Evolutionary conservation across 805 yeast species (phyloP).

Genomic region (Tetrapisispora fleetii): DNA sequence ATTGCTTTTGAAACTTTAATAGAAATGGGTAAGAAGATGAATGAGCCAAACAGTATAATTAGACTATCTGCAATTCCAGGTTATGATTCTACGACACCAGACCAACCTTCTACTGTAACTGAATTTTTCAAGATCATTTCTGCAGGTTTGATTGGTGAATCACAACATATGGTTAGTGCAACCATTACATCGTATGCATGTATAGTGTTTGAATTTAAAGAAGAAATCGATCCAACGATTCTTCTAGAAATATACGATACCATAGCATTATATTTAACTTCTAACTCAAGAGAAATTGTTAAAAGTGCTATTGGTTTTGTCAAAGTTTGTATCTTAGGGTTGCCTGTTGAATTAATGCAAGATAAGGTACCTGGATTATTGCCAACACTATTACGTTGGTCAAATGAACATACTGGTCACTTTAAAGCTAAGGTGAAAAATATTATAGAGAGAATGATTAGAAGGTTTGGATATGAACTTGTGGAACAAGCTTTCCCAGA

Average conservation of each 20-base stretch:
- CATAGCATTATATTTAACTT: slow-evolving; percentile 80
- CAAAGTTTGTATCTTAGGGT: slow-evolving; percentile 73
- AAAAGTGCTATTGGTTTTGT: slow-evolving; percentile 91
- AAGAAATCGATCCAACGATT: slow-evolving; percentile 46
- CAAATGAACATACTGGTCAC: slow-evolving; percentile 92
- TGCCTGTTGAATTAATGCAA: slow-evolving; percentile 69
- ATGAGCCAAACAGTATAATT: slow-evolving; percentile 54
- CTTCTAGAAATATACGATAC: slow-evolving; percentile 73
- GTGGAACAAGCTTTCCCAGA: slow-evolving; percentile 82
- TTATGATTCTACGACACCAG: slow-evolving; percentile 52
- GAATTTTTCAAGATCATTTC: slow-evolving; percentile 88
- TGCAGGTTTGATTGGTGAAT: slow-evolving; percentile 91
- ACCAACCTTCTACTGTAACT: slow-evolving; percentile 52
- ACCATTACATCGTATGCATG: slow-evolving; percentile 84
- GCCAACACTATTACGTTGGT: slow-evolving; percentile 75
- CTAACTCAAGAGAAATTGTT: slow-evolving; percentile 86
- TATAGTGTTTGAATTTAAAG: slow-evolving; percentile 75
- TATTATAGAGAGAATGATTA: slow-evolving; percentile 78
- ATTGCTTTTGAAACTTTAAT: slow-evolving; percentile 66
- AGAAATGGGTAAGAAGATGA: slow-evolving; percentile 73
- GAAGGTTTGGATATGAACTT: slow-evolving; percentile 85
- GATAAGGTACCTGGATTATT: slow-evolving; percentile 58
- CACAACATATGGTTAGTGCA: slow-evolving; percentile 97
- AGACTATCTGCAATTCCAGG: slow-evolving; percentile 58
- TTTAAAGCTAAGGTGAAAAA: slow-evolving; percentile 90